Evolutionary conservation across 1,139 yeast genomes (phyloP), one percentile per base, ranked within the genome.

Genomic region (Torulaspora globosa): DNA sequence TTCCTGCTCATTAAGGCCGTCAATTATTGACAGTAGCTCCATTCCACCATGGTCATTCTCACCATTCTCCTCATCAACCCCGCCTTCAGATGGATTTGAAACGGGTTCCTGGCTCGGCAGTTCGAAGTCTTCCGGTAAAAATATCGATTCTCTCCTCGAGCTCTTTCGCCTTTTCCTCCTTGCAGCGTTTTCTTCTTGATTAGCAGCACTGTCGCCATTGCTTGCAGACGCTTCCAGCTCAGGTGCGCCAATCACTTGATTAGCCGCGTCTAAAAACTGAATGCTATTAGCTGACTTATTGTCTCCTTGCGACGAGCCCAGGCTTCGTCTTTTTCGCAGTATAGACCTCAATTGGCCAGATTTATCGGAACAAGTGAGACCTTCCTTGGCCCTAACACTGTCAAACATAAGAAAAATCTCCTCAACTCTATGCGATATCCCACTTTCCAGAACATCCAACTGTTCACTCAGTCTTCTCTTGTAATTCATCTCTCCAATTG

Each of bases 341-440:
- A 47, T 32, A 19, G 48, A 42, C 39, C 34, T 47, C 12, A 41
- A 14, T 14, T 29, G 44, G 32, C 26, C 23, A 52, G 52, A 36
- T 51, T 56, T 3, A 50, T 41, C 3, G 50, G 49, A 33, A 12
- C n/a, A 19, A 7, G 37, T 52, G 35, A 71, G 56, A 1, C 70
- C 70, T 48, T 69, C 72, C 35, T 63, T 67, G 21, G 52, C 49
- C 50, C 75, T 61, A 14, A 73, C 58, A 5, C 62, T 57, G 46
- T 66, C 60, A 47, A 76, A 66, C 59, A 70, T 66, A 40, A 65
- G 66, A 33, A 75, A 62, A 43, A 78, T 65, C 27, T 72, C 77
- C 27, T 72, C 73, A 53, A 78, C 71, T 50, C 73, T 68, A 29
- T 60, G 61, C n/a, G 70, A 57, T 4, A 78, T 64, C 3, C 71